Evolutionary conservation across 2,329 filamentous ascomycete genomes (phyloP).

Genomic region (Exophiala sideris): DNA sequence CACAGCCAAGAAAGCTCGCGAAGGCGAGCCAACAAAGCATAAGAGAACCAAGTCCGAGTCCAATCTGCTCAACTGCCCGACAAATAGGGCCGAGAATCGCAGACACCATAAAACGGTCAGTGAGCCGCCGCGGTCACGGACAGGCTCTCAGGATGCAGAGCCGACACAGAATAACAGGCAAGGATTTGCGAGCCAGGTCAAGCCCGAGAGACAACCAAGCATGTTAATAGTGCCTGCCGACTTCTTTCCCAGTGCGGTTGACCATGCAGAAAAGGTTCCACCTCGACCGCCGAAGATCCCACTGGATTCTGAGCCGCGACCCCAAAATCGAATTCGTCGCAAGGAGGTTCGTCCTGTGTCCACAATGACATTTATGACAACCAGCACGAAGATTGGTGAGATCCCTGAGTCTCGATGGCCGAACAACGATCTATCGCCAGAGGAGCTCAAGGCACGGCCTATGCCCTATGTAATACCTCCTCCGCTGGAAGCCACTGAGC

Average conservation of each 20-base stretch:
- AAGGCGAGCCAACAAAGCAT: conserved; percentile 7
- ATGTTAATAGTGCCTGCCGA: conserved; percentile 25
- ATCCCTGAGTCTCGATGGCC: conserved; percentile 39
- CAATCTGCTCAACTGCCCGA: background rate
- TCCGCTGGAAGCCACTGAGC: conserved; percentile 14
- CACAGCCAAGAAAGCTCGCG: conserved; percentile 10
- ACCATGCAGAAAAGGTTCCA: background rate
- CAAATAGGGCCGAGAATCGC: background rate
- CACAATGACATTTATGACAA: conserved; percentile 54
- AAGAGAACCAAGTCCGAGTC: conserved; percentile 12
- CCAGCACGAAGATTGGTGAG: conserved; percentile 65
- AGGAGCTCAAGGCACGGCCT: conserved; percentile 6
- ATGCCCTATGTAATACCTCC: conserved; percentile 22
- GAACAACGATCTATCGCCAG: conserved; percentile 6
- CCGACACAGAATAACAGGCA: background rate
- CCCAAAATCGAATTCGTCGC: background rate
- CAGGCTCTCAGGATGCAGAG: background rate
- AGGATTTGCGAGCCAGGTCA: background rate
- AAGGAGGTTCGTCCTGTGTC: conserved; percentile 19
- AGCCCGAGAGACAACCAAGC: conserved; percentile 15
- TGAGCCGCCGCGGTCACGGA: background rate
- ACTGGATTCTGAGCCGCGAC: conserved; percentile 6
- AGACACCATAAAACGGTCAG: background rate
- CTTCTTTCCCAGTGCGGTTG: conserved; percentile 11
- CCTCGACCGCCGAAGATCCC: conserved; percentile 19